phyloP scores from a whole-genome alignment of 169 alveolate genomes.

The Plasmodium malariae region DNA sequence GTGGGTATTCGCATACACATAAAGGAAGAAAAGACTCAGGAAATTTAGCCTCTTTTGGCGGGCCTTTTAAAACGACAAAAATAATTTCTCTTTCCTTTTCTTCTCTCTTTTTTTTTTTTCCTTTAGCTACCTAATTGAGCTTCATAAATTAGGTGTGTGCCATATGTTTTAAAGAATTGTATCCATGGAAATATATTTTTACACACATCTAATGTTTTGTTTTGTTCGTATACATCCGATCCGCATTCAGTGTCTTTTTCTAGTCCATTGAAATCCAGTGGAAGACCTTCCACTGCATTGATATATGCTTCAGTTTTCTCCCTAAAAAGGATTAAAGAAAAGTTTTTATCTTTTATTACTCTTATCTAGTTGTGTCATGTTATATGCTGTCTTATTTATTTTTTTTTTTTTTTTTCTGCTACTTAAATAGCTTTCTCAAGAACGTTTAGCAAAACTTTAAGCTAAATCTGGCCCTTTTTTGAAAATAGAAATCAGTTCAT shows the following conservation, averaged over 20 bases:
- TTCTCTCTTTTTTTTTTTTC: too few relatives aligned
- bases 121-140: constrained; percentile 84
- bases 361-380: too few relatives aligned
- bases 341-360: too few relatives aligned
- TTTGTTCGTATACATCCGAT: constrained; percentile 80
- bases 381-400: too few relatives aligned
- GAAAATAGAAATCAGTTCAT: too few relatives aligned
- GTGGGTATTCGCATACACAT: too few relatives aligned
- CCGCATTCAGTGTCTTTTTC: constrained; percentile 78
- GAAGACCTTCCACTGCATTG: constrained; percentile 82
- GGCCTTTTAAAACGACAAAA: neutral
- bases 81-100: neutral
- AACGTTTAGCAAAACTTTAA: too few relatives aligned
- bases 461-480: too few relatives aligned
- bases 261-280: constrained; percentile 80
- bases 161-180: constrained; percentile 84
- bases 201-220: constrained; percentile 80
- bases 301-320: constrained; percentile 80
- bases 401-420: too few relatives aligned
- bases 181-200: constrained; percentile 84
- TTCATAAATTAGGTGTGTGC: constrained; percentile 87
- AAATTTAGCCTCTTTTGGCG: neutral
- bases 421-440: too few relatives aligned
- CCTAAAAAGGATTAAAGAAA: too few relatives aligned
- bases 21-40: neutral